phyloP scores from a whole-genome alignment of 148 eudicot species.

The Nepenthes gracilis region DNA sequence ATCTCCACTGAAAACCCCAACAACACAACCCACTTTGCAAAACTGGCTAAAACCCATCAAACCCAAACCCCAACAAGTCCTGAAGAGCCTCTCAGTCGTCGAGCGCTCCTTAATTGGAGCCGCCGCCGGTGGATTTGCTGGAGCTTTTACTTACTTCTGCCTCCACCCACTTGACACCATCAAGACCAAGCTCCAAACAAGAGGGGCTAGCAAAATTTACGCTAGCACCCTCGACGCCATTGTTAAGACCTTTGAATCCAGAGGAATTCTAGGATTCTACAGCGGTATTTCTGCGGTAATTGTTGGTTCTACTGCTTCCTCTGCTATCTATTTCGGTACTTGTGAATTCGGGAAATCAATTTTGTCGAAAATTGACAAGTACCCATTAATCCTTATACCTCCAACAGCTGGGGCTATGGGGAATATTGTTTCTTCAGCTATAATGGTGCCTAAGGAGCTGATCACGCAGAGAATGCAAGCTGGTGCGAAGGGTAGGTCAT shows the following conservation, averaged over 20 bases:
- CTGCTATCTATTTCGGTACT: constrained; percentile 86
- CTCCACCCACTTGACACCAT: constrained; percentile 80
- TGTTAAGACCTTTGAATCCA: constrained; percentile 49
- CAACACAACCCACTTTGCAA: constrained; percentile 27
- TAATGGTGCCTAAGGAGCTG: constrained; percentile 88
- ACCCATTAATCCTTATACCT: constrained; percentile 54
- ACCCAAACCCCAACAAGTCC: constrained; percentile 17
- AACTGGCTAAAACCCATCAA: constrained; percentile 25
- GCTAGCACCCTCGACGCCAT: constrained; percentile 60
- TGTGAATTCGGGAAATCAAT: constrained; percentile 88
- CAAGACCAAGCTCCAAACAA: constrained; percentile 82
- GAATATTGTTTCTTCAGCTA: constrained; percentile 77
- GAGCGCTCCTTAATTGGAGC: constrained; percentile 84
- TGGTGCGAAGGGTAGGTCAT: constrained; percentile 84
- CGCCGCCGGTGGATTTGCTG: constrained; percentile 73
- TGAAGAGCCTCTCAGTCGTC: constrained; percentile 45
- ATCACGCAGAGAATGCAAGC: constrained; percentile 86
- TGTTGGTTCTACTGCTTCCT: constrained; percentile 69
- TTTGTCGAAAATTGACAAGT: constrained; percentile 42
- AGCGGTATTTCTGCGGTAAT: constrained; percentile 82
- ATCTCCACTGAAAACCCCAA: constrained; percentile 16
- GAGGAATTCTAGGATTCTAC: constrained; percentile 75
- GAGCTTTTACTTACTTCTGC: constrained; percentile 75
- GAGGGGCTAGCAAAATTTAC: constrained; percentile 75
- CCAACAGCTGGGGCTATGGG: constrained; percentile 94